Evolutionary conservation across 495 filamentous ascomycete genomes (phyloP).

Genomic region (Hyaloscypha finlandica): DNA sequence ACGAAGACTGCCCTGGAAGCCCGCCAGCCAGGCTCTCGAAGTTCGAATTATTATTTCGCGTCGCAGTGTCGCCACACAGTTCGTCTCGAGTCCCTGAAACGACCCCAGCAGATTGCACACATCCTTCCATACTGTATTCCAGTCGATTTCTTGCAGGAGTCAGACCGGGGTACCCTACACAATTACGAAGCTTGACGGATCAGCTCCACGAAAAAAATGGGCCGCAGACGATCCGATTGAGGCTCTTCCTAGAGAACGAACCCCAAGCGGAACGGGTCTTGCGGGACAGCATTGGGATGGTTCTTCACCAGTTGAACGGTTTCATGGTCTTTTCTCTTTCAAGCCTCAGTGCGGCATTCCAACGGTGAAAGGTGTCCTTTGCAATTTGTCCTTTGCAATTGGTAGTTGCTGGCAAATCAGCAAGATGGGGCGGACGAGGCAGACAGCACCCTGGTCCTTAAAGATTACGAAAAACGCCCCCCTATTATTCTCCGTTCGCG

Average conservation of each 20-base stretch:
- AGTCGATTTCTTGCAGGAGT: background rate
- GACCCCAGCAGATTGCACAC: background rate
- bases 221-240: background rate
- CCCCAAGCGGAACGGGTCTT: background rate
- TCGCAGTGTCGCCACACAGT: too few species aligned
- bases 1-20: background rate
- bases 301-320: background rate
- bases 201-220: background rate
- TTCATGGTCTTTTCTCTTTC: background rate
- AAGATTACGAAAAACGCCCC: background rate
- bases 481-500: background rate
- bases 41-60: too few species aligned
- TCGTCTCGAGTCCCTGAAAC: too few species aligned
- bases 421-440: slow-evolving; percentile 7
- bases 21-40: too few species aligned
- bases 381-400: background rate
- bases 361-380: background rate
- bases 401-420: background rate
- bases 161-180: background rate
- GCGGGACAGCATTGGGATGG: background rate
- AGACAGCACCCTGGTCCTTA: slow-evolving; percentile 4
- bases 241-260: background rate
- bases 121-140: background rate
- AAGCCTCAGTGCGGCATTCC: background rate
- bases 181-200: background rate